These are phyloP conservation scores for Strobilomyces echinocephalus DNA, from an alignment of 768 basidiomycete species.

Conservation along the genomic window DNA sequence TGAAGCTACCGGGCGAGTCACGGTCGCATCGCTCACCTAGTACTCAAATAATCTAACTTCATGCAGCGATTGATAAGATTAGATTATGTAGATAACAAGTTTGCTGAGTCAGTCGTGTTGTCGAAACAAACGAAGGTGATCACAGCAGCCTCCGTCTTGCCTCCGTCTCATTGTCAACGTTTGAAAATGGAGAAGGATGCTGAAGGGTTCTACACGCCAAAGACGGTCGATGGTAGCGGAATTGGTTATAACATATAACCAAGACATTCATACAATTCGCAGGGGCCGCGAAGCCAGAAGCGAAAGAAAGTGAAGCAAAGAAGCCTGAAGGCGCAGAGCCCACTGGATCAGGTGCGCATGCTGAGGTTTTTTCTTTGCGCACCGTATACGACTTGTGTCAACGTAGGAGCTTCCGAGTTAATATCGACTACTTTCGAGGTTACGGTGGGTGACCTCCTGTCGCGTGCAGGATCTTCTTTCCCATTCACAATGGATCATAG, in stretches of 20 bases:
- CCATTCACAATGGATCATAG: slow-evolving; percentile 35
- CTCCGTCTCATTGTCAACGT: slow-evolving; percentile 7
- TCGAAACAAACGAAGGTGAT: neutral
- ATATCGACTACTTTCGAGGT: slow-evolving; percentile 82
- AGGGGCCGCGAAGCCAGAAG: slow-evolving; percentile 23
- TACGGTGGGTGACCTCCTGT: slow-evolving; percentile 43
- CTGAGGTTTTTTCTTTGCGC: neutral
- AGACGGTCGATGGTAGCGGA: slow-evolving; percentile 37
- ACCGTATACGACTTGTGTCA: neutral
- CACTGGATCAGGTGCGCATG: slow-evolving; percentile 20
- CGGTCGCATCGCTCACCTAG: too few relatives aligned
- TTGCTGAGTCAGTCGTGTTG: slow-evolving; percentile 23
- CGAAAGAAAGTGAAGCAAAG: slow-evolving; percentile 25
- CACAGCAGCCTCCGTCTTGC: neutral
- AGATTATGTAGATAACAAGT: slow-evolving; percentile 10
- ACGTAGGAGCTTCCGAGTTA: slow-evolving; percentile 47
- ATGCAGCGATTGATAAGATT: slow-evolving; percentile 14
- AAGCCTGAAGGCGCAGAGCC: slow-evolving; percentile 17
- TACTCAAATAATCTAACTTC: too few relatives aligned
- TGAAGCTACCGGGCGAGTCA: too few relatives aligned
- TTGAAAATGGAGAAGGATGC: slow-evolving; percentile 64
- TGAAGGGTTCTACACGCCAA: slow-evolving; percentile 72
- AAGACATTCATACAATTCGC: slow-evolving; percentile 7
- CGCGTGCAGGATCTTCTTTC: neutral
- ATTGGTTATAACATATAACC: neutral